Evolutionary conservation across 305 asterid genomes (phyloP).

Genomic region (Caryopteris hybrid): DNA sequence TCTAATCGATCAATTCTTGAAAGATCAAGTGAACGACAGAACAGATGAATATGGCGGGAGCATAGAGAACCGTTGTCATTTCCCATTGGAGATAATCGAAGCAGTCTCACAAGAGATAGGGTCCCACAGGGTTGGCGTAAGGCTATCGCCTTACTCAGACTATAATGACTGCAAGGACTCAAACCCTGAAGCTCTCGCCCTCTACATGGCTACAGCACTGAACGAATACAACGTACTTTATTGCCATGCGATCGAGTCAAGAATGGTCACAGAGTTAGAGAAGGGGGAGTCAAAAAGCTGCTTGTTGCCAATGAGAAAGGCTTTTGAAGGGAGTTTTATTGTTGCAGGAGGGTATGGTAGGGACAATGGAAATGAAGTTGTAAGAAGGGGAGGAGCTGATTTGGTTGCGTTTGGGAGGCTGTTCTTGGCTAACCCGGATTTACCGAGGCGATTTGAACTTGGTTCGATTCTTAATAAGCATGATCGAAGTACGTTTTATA

Average conservation of each 20-base stretch:
- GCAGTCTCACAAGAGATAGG: constrained; percentile 41
- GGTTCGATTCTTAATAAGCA: constrained; percentile 34
- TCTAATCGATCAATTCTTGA: constrained; percentile 44
- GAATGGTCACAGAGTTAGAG: not conserved
- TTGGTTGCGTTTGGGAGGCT: constrained; percentile 39
- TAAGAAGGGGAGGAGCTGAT: constrained; percentile 25
- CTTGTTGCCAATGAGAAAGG: constrained; percentile 32
- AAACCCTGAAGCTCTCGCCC: constrained; percentile 31
- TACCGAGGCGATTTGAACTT: constrained; percentile 33
- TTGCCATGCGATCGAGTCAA: constrained; percentile 37
- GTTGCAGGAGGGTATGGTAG: constrained; percentile 39
- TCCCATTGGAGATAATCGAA: constrained; percentile 33
- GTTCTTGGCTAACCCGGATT: constrained; percentile 53
- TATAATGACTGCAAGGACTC: constrained; percentile 29
- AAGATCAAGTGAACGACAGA: constrained; percentile 38
- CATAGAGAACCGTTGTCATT: constrained; percentile 39
- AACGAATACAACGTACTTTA: constrained; percentile 29
- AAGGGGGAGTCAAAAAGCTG: not conserved
- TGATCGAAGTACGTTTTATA: constrained; percentile 35
- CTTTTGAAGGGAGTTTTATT: constrained; percentile 44
- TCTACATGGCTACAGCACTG: constrained; percentile 40
- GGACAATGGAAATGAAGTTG: constrained; percentile 26
- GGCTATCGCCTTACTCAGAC: constrained; percentile 30
- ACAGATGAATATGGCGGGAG: constrained; percentile 41
- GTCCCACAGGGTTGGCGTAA: constrained; percentile 35